Evolutionary conservation across 345 rosid species (phyloP).

Genomic region (Microthlaspi erraticum): DNA sequence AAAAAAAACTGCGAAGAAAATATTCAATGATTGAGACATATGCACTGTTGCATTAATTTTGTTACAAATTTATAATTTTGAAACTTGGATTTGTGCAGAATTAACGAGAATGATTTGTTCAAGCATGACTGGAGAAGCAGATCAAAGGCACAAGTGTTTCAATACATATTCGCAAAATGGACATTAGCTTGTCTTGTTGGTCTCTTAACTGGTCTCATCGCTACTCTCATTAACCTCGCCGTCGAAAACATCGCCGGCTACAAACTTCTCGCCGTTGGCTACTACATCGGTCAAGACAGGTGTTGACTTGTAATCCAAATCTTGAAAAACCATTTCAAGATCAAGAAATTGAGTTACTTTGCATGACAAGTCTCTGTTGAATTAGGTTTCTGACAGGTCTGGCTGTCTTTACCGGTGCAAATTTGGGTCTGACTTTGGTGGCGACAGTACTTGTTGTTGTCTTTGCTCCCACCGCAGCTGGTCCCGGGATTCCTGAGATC

Average conservation of each 20-base stretch:
- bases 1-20: background rate
- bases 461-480: conserved; percentile 95
- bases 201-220: conserved; percentile 79
- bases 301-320: conserved; percentile 27
- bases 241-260: conserved; percentile 96
- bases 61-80: background rate
- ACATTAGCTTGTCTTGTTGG: conserved; percentile 83
- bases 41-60: background rate
- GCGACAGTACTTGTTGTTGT: conserved; percentile 80
- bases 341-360: conserved; percentile 34
- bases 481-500: conserved; percentile 95
- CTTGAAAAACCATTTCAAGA: background rate
- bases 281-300: conserved; percentile 66
- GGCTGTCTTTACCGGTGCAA: conserved; percentile 58
- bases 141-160: conserved; percentile 80
- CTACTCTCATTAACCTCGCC: conserved; percentile 84
- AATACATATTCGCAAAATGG: conserved; percentile 85
- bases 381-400: conserved; percentile 70
- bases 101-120: conserved; percentile 91
- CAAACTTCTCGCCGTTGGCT: conserved; percentile 81
- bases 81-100: conserved; percentile 52
- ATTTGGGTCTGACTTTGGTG: conserved; percentile 62
- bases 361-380: conserved; percentile 27
- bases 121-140: conserved; percentile 98
- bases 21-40: conserved; percentile 33